Evolutionary conservation across 1,284 basidiomycete species (phyloP).

Genomic region (Violaceomyces palustris): DNA sequence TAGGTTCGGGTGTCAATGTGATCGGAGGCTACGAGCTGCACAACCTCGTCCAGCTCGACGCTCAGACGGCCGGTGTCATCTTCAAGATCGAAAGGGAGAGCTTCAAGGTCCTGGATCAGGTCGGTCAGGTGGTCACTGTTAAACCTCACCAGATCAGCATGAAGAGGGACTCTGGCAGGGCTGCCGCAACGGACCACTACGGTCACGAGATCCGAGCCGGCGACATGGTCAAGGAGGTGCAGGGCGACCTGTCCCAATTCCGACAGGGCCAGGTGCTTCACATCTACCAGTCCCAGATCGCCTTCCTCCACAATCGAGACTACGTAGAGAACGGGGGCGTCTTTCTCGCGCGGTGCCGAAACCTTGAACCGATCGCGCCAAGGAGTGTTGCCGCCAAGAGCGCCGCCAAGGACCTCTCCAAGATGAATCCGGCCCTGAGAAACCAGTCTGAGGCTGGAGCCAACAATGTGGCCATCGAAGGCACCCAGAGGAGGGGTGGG

Average conservation of each 20-base stretch:
- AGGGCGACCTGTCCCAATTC: slow-evolving; percentile 67
- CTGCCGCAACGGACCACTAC: slow-evolving; percentile 84
- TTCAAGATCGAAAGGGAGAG: slow-evolving; percentile 94
- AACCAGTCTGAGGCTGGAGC: slow-evolving; percentile 33
- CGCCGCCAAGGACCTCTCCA: slow-evolving; percentile 68
- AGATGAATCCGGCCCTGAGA: slow-evolving; percentile 87
- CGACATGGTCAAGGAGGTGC: slow-evolving; percentile 89
- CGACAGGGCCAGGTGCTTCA: slow-evolving; percentile 92
- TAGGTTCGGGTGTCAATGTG: slow-evolving; percentile 79
- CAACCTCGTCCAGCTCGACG: slow-evolving; percentile 90
- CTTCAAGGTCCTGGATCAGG: slow-evolving; percentile 92
- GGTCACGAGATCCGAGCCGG: slow-evolving; percentile 70
- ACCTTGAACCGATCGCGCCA: slow-evolving; percentile 64
- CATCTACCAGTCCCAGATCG: slow-evolving; percentile 89
- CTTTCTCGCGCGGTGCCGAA: slow-evolving; percentile 67
- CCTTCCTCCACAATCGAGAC: slow-evolving; percentile 90
- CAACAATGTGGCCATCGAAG: slow-evolving; percentile 33
- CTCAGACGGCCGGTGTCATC: slow-evolving; percentile 90
- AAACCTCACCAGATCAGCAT: slow-evolving; percentile 85
- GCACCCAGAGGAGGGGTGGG: slow-evolving; percentile 27
- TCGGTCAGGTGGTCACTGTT: slow-evolving; percentile 74
- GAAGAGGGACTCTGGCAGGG: slow-evolving; percentile 74
- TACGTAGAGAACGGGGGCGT: slow-evolving; percentile 85
- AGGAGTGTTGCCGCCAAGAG: slow-evolving; percentile 56
- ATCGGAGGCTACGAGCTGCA: slow-evolving; percentile 92